phyloP scores from a whole-genome alignment of 164 flowering plant species.

The Dillenia suffruticosa region DNA sequence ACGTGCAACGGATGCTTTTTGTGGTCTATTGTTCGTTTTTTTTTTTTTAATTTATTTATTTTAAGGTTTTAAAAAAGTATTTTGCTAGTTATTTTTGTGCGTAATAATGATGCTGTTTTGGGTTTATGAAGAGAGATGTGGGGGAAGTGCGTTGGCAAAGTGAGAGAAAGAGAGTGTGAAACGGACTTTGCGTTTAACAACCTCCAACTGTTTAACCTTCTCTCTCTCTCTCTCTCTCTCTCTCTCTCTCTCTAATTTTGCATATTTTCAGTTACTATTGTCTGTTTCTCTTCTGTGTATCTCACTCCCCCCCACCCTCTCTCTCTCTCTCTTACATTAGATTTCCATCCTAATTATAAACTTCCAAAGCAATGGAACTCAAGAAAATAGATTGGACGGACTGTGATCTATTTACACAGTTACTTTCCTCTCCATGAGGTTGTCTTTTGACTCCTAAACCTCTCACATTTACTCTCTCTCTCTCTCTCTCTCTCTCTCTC shows the following conservation, averaged over 20 bases:
- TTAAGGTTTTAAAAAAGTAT: not conserved
- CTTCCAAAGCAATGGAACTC: slow-evolving; percentile 25
- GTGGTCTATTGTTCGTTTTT: not conserved
- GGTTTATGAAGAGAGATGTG: too few species aligned
- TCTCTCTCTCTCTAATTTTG: slow-evolving; percentile 10
- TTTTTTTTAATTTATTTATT: not conserved
- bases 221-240: too few species aligned
- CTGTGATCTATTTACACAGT: slow-evolving; percentile 20
- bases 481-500: slow-evolving; percentile 17
- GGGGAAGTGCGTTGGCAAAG: slow-evolving; percentile 33
- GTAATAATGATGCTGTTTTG: not conserved
- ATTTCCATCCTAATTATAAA: not conserved
- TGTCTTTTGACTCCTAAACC: slow-evolving; percentile 21
- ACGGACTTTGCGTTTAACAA: slow-evolving; percentile 24
- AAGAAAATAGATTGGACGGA: slow-evolving; percentile 31
- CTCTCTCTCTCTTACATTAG: slow-evolving; percentile 10
- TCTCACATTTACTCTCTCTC: slow-evolving; percentile 13
- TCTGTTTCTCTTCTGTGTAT: slow-evolving; percentile 1
- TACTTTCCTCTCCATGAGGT: slow-evolving; percentile 29
- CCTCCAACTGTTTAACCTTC: slow-evolving; percentile 9
- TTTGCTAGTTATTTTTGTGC: not conserved
- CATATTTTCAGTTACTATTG: slow-evolving; percentile 25
- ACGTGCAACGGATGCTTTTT: slow-evolving; percentile 9
- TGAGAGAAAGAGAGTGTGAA: slow-evolving; percentile 52
- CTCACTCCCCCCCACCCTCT: not conserved